Conservation (phyloP, 192 early-diverging fungal genomes). For the Spinellus fusiger region DNA sequence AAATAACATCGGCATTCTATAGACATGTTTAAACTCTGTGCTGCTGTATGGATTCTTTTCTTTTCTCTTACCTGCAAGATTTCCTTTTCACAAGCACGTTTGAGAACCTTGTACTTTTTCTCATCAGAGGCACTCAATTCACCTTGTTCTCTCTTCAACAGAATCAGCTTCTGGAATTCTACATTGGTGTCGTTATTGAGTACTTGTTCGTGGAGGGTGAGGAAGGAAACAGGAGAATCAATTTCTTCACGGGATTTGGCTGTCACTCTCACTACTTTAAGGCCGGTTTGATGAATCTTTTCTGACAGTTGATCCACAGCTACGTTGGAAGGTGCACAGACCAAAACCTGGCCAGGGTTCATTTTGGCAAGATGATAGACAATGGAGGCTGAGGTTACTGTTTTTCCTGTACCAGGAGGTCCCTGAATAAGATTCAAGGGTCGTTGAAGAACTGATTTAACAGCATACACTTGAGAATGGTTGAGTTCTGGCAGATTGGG, state of each 20-base stretch:
- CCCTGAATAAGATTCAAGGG: conserved; percentile 96
- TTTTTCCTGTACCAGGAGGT: conserved; percentile 96
- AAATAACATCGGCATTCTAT: conserved; percentile 91
- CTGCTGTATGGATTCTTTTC: background rate
- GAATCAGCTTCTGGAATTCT: conserved; percentile 88
- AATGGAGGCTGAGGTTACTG: conserved; percentile 94
- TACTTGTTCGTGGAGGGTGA: conserved; percentile 97
- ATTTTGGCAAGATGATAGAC: conserved; percentile 95
- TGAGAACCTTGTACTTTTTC: conserved; percentile 76
- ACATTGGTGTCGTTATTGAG: conserved; percentile 90
- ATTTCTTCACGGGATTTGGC: conserved; percentile 92
- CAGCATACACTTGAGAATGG: conserved; percentile 92
- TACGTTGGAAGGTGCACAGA: conserved; percentile 98
- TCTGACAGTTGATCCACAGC: conserved; percentile 98
- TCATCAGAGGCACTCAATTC: conserved; percentile 89
- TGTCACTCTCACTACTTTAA: conserved; percentile 92
- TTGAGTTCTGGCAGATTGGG: conserved; percentile 96
- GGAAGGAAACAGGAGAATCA: conserved; percentile 88
- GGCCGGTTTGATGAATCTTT: conserved; percentile 90
- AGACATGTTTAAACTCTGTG: background rate
- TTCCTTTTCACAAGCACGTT: conserved; percentile 84
- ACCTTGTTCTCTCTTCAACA: conserved; percentile 81
- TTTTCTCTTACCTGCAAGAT: conserved; percentile 61
- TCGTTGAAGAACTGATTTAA: conserved; percentile 87
- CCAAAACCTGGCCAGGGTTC: conserved; percentile 88